Percentiles rank a stretch among this genome's conserved stretches.
Conservation (phyloP, 768 basidiomycete species). For the Leucocoprinus sp. region DNA sequence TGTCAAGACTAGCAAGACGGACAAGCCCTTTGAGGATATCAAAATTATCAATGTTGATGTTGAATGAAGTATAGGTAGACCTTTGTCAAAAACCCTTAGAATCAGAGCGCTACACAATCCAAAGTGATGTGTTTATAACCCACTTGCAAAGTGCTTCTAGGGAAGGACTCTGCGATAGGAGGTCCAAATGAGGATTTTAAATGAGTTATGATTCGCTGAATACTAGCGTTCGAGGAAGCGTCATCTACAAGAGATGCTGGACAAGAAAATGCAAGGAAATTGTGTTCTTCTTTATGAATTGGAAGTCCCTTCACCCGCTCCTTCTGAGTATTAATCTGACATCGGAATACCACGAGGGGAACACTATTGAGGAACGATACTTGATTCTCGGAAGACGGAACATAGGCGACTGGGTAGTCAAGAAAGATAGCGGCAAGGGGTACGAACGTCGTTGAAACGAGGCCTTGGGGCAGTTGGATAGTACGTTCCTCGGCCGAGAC, state of each 20-base stretch:
- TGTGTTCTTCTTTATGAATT: conserved; percentile 8
- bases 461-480: conserved; percentile 21
- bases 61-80: conserved; percentile 31
- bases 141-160: background rate
- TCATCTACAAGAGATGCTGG: background rate
- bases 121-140: conserved; percentile 1
- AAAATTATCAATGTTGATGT: conserved; percentile 78
- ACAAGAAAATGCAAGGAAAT: conserved; percentile 10
- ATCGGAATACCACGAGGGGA: conserved; percentile 23
- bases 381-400: conserved; percentile 22
- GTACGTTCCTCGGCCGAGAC: conserved; percentile 11
- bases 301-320: conserved; percentile 20
- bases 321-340: conserved; percentile 34
- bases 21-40: conserved; percentile 91
- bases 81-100: background rate
- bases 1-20: conserved; percentile 73
- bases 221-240: background rate
- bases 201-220: background rate
- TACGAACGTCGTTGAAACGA: conserved; percentile 26
- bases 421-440: conserved; percentile 53
- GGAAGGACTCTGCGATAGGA: background rate
- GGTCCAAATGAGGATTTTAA: conserved; percentile 1
- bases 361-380: conserved; percentile 36
- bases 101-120: conserved; percentile 8
- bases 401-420: conserved; percentile 53